phyloP scores from a whole-genome alignment of 176 grass and related monocot genomes.

The Eragrostis nindensis region DNA sequence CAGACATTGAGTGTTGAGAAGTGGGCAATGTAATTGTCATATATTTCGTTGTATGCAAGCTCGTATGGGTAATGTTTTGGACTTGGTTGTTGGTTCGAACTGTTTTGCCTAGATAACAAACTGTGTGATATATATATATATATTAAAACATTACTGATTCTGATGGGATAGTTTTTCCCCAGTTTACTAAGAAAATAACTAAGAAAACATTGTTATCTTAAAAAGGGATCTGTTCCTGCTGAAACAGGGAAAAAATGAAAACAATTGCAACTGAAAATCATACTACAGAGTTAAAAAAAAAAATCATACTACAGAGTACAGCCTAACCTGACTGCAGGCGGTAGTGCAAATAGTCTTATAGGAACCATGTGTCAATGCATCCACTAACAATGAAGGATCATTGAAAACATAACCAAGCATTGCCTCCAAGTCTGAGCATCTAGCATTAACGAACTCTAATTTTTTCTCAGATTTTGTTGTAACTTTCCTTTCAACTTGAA shows the following conservation, averaged over 20 bases:
- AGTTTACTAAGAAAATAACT: not conserved
- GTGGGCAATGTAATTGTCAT: too few species aligned
- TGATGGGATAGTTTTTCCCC: not conserved
- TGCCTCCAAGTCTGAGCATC: constrained; percentile 38
- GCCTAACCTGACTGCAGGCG: constrained; percentile 67
- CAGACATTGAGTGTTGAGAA: too few species aligned
- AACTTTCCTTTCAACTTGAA: constrained; percentile 35
- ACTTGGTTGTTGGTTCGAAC: too few species aligned
- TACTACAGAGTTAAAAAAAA: too few species aligned
- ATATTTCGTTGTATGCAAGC: too few species aligned
- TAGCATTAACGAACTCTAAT: constrained; percentile 56
- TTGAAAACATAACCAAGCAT: constrained; percentile 59
- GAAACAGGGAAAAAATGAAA: not conserved
- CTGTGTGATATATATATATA: not conserved
- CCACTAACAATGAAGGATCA: constrained; percentile 59
- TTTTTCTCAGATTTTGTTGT: constrained; percentile 5
- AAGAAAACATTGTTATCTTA: not conserved
- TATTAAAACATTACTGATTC: too few species aligned
- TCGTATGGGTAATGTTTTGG: too few species aligned
- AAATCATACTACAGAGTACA: too few species aligned
- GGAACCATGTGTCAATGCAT: constrained; percentile 82
- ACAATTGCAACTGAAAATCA: not conserved
- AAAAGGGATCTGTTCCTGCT: not conserved
- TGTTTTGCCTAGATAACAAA: too few species aligned
- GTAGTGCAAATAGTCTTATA: constrained; percentile 57